Evolutionary conservation across 2,329 filamentous ascomycete species (phyloP), one percentile per base, ranked within the genome.

Genomic region (Eutypella sp.): DNA sequence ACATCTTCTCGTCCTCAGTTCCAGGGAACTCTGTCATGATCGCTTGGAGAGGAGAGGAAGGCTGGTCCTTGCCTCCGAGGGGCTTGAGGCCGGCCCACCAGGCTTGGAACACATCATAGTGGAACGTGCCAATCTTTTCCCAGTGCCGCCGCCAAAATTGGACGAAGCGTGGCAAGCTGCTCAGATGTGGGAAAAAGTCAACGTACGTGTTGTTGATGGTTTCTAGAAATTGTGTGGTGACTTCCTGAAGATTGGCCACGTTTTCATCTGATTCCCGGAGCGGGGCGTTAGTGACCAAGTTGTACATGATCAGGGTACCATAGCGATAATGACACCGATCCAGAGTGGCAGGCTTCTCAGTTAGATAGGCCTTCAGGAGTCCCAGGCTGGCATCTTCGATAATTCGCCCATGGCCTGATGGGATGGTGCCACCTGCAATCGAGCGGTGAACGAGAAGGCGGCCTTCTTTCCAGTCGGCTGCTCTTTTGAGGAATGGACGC

Each of bases 381-480:
- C 61, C 56, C 1, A 52, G 49, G 43, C 58, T 66, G 45, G 66
- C 64, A 10, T 60, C 46, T 25, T 66, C 61, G 41, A 67, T 63
- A 54, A 53, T 60, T 1, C 33, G 47, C 20, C 45, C 59, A 42
- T 66, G 66, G 13, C 56, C 41, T 37, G 54, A 58, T 31, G 65
- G 40, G 1, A 54, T 57, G 1, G 61, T 56, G 2, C n/a, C n/a
- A n/a, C 61, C 62, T 42, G 54, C 65, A 15, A 66, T 51, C 7
- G 66, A 47, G 3, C 58, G 57, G 45, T 67, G 64, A 60, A 66
- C 66, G 4, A 65, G 58, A 3, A 61, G 60, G 10, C 65, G 57
- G 10, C 58, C 54, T 41, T 63, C 62, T 16, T 50, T 48, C 65
- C 64, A 67, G 24, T 49, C 47, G 33, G 27, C 53, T 47, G 41